Percentiles rank a stretch among this genome's conserved stretches.
phyloP scores from a whole-genome alignment of 2,329 filamentous ascomycete species.

The Alternaria ventricosa region DNA sequence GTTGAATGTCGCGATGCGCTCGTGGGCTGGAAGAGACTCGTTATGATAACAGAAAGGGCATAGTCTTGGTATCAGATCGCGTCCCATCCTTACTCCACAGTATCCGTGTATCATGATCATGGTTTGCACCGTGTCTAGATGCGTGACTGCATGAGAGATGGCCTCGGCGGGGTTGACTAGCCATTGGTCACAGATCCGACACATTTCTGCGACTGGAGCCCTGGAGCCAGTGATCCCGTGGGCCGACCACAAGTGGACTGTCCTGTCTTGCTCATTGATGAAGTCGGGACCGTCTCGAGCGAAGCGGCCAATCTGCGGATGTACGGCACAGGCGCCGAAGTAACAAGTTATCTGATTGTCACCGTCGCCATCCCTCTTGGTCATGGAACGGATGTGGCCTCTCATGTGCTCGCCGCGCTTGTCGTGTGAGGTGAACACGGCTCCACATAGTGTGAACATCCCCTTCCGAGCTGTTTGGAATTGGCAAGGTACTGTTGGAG shows the following conservation, averaged over 20 bases:
- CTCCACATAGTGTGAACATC: too few species aligned
- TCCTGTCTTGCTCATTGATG: neutral
- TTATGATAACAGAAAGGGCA: neutral
- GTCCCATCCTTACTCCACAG: neutral
- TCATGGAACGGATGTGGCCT: too few species aligned
- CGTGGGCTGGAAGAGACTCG: neutral
- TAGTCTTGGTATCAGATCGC: neutral
- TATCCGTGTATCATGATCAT: neutral
- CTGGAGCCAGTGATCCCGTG: neutral
- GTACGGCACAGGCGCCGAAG: neutral
- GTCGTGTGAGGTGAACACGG: too few species aligned
- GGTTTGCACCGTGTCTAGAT: too few species aligned
- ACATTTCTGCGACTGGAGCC: neutral
- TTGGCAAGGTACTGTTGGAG: too few species aligned
- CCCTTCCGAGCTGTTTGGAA: too few species aligned
- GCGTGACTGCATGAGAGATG: too few species aligned
- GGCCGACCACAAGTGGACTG: neutral
- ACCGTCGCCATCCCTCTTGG: neutral
- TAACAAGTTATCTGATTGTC: neutral
- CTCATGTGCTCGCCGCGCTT: too few species aligned
- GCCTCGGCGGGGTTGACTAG: too few species aligned
- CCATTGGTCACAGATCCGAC: neutral
- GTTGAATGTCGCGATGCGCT: neutral
- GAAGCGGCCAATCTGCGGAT: neutral
- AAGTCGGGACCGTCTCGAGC: neutral